Base-by-base conservation (phyloP, 208 protist genomes). In the Plasmodiophora brassicae region DNA sequence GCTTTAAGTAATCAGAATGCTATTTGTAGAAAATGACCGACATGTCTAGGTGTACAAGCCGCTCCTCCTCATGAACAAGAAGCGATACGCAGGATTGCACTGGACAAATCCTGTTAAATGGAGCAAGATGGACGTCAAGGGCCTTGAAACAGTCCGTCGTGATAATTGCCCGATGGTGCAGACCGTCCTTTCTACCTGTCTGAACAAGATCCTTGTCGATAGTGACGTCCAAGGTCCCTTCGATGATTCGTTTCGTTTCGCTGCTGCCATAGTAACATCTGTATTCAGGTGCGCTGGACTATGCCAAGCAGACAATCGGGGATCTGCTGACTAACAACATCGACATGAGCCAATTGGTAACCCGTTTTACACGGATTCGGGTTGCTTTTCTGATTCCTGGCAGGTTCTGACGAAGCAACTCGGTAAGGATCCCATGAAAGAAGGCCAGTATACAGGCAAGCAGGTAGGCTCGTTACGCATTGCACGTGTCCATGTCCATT, bases 51-150 rank as follows among this genome's bases (percentile, higher is more conserved):
- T 96, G 22, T 98, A 99, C 89, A 97, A 95, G 78, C 99, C 99
- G n/a, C 99, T 98, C 89, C 92, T 99, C 84, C 93, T 99, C 14
- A 98, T 99, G 87, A 97, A 95, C 72, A 99, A 99, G 93, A 99
- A 99, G 94, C 94, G 98, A 28, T 99, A 99, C 93, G 98, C 97
- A 0, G 98, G 98, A 20, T 95, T 98, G 54, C 95, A 88, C 0
- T 99, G 98, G 97, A 97, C 95, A 45, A 95, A 94, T 22, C 92
- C 96, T 25, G 90, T 95, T 20, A 97, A 98, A 87, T 94, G 93
- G 20, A 94, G 97, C 72, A 96, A 98, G 50, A 98, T 99, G 90
- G 96, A 99, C 89, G 94, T 95, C 71, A 99, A 99, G 87, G 92
- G 92, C 43, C 93, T 95, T 53, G 93, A 95, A 88, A 91, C 92